Evolutionary conservation across 2,329 filamentous ascomycete species (phyloP).

Genomic region (Arthroderma sp.): DNA sequence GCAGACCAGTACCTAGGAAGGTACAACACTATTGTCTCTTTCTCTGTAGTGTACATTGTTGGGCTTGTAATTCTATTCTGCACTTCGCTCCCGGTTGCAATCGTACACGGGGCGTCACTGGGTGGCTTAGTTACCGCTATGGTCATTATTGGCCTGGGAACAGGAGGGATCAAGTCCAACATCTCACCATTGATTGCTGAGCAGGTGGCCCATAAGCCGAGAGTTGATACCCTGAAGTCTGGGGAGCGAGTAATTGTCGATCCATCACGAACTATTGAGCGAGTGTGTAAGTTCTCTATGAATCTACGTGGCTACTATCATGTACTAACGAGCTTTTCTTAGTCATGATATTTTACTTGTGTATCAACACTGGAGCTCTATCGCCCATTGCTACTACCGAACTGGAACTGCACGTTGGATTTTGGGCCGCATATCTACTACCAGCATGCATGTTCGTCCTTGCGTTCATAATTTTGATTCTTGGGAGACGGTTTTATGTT

Average conservation of each 20-base stretch:
- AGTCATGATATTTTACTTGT: conserved; percentile 59
- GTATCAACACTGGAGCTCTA: conserved; percentile 60
- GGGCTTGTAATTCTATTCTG: conserved; percentile 42
- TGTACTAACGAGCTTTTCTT: background rate
- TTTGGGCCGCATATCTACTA: conserved; percentile 52
- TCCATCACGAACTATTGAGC: conserved; percentile 51
- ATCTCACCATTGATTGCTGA: conserved; percentile 48
- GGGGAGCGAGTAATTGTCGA: conserved; percentile 51
- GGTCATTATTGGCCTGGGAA: conserved; percentile 52
- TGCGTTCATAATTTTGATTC: conserved; percentile 42
- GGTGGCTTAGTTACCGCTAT: conserved; percentile 44
- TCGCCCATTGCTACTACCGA: conserved; percentile 53
- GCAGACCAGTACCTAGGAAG: conserved; percentile 49
- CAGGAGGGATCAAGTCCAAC: conserved; percentile 56
- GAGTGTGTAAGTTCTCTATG: conserved; percentile 35
- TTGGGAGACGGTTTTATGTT: conserved; percentile 32
- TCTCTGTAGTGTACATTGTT: conserved; percentile 44
- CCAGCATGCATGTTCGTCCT: conserved; percentile 51
- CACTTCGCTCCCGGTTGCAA: conserved; percentile 41
- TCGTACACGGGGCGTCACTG: conserved; percentile 38
- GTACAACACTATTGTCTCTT: conserved; percentile 46
- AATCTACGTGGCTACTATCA: background rate
- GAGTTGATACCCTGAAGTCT: conserved; percentile 28
- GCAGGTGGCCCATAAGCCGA: conserved; percentile 48
- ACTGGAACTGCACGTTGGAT: conserved; percentile 54